Evolutionary conservation across 805 yeast genomes (phyloP), one percentile per base, ranked within the genome.

Genomic region (Cyberlindnera amylophila): DNA sequence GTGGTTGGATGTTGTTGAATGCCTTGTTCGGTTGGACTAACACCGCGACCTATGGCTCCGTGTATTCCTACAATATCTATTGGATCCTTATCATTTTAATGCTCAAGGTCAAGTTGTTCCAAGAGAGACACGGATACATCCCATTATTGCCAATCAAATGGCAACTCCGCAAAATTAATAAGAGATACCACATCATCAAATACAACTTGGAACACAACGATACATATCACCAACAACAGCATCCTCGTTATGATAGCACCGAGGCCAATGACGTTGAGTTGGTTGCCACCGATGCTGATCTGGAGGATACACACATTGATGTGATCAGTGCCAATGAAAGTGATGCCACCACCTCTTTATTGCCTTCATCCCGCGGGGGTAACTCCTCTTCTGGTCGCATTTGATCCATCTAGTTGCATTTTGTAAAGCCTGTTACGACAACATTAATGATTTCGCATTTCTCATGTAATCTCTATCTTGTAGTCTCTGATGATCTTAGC

Each of bases 11-110:
- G 95, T 71, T 89, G 34, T 71, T 86, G 54, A 88, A 88, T 36
- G 96, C 96, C 1, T 67, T 89, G 7, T 72, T 89, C 42, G 97
- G 97, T 3, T 89, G 97, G 97, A 87, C 90, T 18, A 89, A 89
- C 61, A 80, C 91, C 41, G 96, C 96, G 2, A 89, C 97, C 0
- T 87, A 84, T 58, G 96, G 95, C 7, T 86, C 96, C 17, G 86
- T 89, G 3, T 62, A 74, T 5, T 77, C 89, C 41, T 89, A 89
- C 65, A 75, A 77, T 50, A 40, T 72, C 1, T 89, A 84, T 62
- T 89, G 96, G 97, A 23, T 71, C 2, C 65, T 67, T 11, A 62
- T 77, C 7, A 67, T 74, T 21, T 39, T 47, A 2, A 70, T 81
- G 34, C 70, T 83, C 30, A 53, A 64, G 3, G 45, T 71, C 40